phyloP scores from a whole-genome alignment of 2,329 filamentous ascomycete species.

The Aspergillus clavatus region DNA sequence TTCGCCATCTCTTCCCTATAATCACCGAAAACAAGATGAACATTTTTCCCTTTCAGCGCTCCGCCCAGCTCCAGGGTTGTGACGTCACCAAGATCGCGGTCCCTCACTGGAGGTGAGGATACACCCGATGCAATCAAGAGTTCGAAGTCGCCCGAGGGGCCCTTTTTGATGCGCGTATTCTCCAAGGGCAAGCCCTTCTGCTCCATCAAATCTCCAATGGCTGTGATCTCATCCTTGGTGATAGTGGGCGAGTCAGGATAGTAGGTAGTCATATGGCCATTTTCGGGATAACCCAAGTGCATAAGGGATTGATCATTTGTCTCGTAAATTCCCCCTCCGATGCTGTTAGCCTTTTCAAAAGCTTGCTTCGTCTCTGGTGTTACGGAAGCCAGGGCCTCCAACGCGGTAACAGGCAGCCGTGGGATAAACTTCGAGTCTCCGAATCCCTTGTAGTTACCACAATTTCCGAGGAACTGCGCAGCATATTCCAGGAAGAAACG shows the following conservation, averaged over 20 bases:
- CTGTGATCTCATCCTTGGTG: conserved; percentile 68
- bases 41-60: conserved; percentile 59
- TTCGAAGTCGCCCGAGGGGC: conserved; percentile 59
- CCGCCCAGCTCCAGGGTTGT: conserved; percentile 59
- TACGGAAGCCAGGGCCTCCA: conserved; percentile 60
- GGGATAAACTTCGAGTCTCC: conserved; percentile 82
- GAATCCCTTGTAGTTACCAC: conserved; percentile 82
- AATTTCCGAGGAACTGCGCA: conserved; percentile 72
- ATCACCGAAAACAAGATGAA: conserved; percentile 71
- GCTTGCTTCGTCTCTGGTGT: conserved; percentile 56
- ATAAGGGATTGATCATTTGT: conserved; percentile 59
- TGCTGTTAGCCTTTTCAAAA: conserved; percentile 59
- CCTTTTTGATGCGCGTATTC: conserved; percentile 71
- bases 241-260: conserved; percentile 73
- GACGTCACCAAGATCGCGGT: conserved; percentile 65
- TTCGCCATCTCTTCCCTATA: conserved; percentile 65
- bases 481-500: conserved; percentile 70
- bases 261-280: conserved; percentile 75
- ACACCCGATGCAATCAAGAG: conserved; percentile 68
- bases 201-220: conserved; percentile 68
- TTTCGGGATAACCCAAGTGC: conserved; percentile 70
- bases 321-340: conserved; percentile 65
- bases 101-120: conserved; percentile 54
- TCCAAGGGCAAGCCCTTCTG: conserved; percentile 66
- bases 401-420: conserved; percentile 58